Conservation (phyloP, 345 rosid species). For the Arabis alpina region DNA sequence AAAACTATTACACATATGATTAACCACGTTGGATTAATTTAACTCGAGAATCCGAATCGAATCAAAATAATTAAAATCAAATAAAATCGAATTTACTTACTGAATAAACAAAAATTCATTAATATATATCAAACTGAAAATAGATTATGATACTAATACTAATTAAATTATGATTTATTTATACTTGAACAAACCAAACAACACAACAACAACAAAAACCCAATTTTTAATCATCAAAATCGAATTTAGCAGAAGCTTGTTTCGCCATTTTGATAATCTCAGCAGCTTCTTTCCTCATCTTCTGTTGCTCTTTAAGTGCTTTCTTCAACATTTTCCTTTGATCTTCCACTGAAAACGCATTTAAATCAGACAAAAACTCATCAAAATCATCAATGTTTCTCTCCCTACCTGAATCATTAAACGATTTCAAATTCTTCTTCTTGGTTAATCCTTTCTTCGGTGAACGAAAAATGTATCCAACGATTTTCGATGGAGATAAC, state of each 20-base stretch:
- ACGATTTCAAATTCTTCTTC: constrained; percentile 32
- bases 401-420: constrained; percentile 30
- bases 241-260: constrained; percentile 58
- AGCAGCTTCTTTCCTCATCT: constrained; percentile 66
- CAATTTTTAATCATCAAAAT: constrained; percentile 34
- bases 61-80: too few species aligned
- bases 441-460: constrained; percentile 49
- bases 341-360: constrained; percentile 58
- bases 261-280: constrained; percentile 67
- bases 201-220: not conserved
- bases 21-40: not conserved
- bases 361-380: constrained; percentile 55
- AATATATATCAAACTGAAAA: not conserved
- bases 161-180: constrained; percentile 13
- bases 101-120: not conserved
- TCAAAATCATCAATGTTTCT: constrained; percentile 51
- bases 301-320: constrained; percentile 71
- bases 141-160: not conserved
- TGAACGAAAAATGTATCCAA: constrained; percentile 73
- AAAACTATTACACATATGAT: not conserved
- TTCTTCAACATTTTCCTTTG: constrained; percentile 58
- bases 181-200: constrained; percentile 18
- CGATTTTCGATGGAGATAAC: constrained; percentile 58
- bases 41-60: too few species aligned
- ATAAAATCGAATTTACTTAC: not conserved